A percentile compares a stretch with the other conserved stretches of the same genome.
Conservation (phyloP, 768 basidiomycete genomes). For the Pholiota microspora region DNA sequence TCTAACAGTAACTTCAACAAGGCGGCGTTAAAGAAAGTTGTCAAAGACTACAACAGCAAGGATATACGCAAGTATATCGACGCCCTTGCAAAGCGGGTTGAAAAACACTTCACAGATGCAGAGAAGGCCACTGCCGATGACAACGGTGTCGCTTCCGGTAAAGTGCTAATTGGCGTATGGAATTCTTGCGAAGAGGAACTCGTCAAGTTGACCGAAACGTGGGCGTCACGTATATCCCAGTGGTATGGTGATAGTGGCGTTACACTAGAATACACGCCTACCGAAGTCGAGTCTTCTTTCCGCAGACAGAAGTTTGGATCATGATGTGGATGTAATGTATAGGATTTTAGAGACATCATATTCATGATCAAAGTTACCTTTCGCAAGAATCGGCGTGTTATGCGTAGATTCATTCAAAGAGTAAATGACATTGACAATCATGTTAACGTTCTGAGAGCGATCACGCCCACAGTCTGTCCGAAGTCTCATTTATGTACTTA, state of each 20-base stretch:
- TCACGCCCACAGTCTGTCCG: not conserved
- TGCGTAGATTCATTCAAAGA: not conserved
- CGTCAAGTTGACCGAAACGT: conserved; percentile 67
- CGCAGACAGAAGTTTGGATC: conserved; percentile 47
- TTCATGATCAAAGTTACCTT: too few species aligned
- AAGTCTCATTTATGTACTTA: too few species aligned
- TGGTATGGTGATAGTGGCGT: conserved; percentile 79
- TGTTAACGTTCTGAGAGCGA: not conserved
- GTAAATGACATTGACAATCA: too few species aligned
- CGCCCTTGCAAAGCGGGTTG: conserved; percentile 83
- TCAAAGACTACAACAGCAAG: conserved; percentile 84
- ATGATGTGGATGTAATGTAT: conserved; percentile 2
- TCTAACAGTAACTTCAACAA: conserved; percentile 75
- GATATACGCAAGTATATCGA: conserved; percentile 90
- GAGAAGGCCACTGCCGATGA: conserved; percentile 61
- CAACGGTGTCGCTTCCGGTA: conserved; percentile 52
- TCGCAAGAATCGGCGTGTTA: too few species aligned
- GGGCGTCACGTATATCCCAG: conserved; percentile 64
- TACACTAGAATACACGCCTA: conserved; percentile 67
- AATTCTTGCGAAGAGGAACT: conserved; percentile 87
- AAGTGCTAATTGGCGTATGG: conserved; percentile 84
- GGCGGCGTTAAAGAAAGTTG: conserved; percentile 74
- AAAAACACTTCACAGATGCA: conserved; percentile 92
- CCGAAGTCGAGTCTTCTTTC: conserved; percentile 80
- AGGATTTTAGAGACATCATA: not conserved